These are phyloP conservation scores for Juglanconis sp. DNA, from an alignment of 2,329 filamentous ascomycete species.

Conservation along the genomic window DNA sequence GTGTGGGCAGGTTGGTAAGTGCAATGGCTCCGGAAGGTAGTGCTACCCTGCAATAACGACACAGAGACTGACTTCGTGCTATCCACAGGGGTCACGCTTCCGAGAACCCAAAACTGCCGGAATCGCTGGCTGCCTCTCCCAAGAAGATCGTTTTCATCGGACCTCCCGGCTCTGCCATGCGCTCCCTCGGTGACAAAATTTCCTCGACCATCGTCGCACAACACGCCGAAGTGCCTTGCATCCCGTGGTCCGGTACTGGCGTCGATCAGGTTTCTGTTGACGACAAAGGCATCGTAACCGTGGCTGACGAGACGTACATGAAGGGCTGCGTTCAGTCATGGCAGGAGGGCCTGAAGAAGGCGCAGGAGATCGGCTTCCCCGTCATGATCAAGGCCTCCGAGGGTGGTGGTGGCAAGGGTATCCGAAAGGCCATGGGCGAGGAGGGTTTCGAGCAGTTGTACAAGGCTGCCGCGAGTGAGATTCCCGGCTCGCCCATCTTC, in stretches of 20 bases:
- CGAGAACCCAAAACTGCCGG: slow-evolving; percentile 95
- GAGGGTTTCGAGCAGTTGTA: slow-evolving; percentile 84
- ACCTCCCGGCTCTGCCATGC: slow-evolving; percentile 96
- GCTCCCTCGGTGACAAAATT: slow-evolving; percentile 98
- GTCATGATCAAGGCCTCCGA: slow-evolving; percentile 99
- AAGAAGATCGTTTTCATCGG: slow-evolving; percentile 99
- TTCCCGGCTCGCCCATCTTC: slow-evolving; percentile 98
- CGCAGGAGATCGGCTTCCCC: slow-evolving; percentile 90
- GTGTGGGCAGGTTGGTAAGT: slow-evolving; percentile 97
- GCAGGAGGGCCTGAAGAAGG: slow-evolving; percentile 83
- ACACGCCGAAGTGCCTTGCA: slow-evolving; percentile 92
- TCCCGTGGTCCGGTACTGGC: slow-evolving; percentile 98
- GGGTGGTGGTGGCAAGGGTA: slow-evolving; percentile 98
- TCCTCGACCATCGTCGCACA: slow-evolving; percentile 99
- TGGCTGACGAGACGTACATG: slow-evolving; percentile 78
- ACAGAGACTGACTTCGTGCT: background rate
- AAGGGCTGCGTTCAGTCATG: slow-evolving; percentile 89
- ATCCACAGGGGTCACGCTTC: slow-evolving; percentile 83
- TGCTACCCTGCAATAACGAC: background rate
- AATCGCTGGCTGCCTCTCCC: slow-evolving; percentile 90
- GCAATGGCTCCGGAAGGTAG: background rate
- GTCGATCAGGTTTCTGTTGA: slow-evolving; percentile 80
- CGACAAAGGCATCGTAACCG: slow-evolving; percentile 83
- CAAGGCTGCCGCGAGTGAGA: slow-evolving; percentile 94
- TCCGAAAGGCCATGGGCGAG: slow-evolving; percentile 86